Evolutionary conservation across 176 grass and related monocot species (phyloP).

Genomic region (Carex parvula): DNA sequence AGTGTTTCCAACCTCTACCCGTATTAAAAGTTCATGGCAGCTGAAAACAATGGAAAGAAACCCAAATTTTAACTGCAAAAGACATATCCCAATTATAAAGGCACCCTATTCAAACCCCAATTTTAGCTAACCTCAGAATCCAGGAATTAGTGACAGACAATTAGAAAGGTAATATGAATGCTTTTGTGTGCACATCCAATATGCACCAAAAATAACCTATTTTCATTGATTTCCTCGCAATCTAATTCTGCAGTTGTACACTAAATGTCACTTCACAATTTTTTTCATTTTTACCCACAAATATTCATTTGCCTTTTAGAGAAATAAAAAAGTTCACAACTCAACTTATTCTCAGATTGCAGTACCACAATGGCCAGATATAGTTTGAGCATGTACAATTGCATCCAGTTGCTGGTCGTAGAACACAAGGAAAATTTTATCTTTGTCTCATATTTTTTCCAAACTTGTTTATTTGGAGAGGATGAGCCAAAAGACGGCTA

Average conservation of each 20-base stretch:
- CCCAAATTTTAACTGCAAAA: not conserved
- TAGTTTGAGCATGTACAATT: not conserved
- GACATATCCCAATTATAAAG: not conserved
- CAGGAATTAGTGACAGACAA: not conserved
- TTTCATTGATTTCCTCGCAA: not conserved
- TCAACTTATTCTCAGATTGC: not conserved
- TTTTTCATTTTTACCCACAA: not conserved
- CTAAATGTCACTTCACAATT: not conserved
- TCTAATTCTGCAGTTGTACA: not conserved
- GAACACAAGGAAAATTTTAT: not conserved
- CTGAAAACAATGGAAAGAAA: not conserved
- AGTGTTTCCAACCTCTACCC: not conserved
- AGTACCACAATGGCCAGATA: not conserved
- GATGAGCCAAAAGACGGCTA: not conserved
- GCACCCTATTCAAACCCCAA: not conserved
- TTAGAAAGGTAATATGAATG: not conserved
- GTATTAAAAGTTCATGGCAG: not conserved
- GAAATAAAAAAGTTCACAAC: not conserved
- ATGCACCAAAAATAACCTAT: not conserved
- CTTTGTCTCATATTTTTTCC: not conserved
- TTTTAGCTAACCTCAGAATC: not conserved
- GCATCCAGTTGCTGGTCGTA: not conserved
- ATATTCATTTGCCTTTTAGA: not conserved
- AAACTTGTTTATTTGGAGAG: too few species aligned
- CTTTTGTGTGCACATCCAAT: not conserved